These are phyloP conservation scores for Cordyceps militaris DNA, from an alignment of 2,329 filamentous ascomycete genomes.

Conservation along the genomic window DNA sequence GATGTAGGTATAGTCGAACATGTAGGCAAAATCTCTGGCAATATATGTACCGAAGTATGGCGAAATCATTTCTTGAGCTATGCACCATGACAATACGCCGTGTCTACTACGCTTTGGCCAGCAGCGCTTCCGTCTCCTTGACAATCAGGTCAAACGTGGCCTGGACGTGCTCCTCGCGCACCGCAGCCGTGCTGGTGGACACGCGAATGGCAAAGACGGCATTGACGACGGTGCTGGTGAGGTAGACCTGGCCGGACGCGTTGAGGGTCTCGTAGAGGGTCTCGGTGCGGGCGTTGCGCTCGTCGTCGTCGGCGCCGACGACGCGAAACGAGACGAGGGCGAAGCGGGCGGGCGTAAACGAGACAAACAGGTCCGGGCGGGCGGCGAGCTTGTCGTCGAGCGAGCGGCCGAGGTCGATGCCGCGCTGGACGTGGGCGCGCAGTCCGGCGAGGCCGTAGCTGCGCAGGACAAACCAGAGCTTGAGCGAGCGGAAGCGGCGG, in stretches of 20 bases:
- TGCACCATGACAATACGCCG: too few relatives aligned
- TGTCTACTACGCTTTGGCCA: neutral
- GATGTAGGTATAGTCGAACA: neutral
- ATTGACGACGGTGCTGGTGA: constrained; percentile 70
- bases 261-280: constrained; percentile 71
- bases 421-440: constrained; percentile 62
- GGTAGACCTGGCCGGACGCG: constrained; percentile 66
- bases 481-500: constrained; percentile 77
- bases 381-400: constrained; percentile 56
- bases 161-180: constrained; percentile 65
- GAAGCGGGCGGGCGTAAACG: constrained; percentile 69
- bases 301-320: constrained; percentile 37
- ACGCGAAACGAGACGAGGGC: constrained; percentile 72
- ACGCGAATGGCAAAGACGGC: constrained; percentile 74
- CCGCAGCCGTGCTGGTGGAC: constrained; percentile 61
- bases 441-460: constrained; percentile 74
- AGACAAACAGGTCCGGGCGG: constrained; percentile 63
- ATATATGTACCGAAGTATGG: neutral
- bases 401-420: constrained; percentile 60
- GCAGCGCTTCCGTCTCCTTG: constrained; percentile 43
- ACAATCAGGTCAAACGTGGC: constrained; percentile 70
- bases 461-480: constrained; percentile 91
- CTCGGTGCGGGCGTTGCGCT: constrained; percentile 62
- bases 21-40: neutral
- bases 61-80: too few relatives aligned